phyloP scores from a whole-genome alignment of 2,329 filamentous ascomycete genomes.

The Arthrocladium fulminans region DNA sequence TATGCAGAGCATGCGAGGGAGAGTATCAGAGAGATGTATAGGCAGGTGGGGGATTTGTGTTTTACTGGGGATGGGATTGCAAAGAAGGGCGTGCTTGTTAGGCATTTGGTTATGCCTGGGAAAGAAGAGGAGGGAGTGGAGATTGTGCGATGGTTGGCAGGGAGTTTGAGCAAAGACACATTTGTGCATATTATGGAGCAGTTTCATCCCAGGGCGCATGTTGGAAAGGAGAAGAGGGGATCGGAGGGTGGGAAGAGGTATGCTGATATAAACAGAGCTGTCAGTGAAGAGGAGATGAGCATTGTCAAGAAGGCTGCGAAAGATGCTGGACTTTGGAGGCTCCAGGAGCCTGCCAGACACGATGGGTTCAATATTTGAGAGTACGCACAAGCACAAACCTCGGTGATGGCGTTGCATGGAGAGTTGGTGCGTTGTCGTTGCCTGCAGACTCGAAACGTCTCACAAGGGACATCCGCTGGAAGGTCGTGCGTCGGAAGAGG shows the following conservation, averaged over 20 bases:
- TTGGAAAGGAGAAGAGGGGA: slow-evolving; percentile 56
- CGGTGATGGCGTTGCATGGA: not conserved
- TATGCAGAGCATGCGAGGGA: slow-evolving; percentile 65
- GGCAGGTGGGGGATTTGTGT: slow-evolving; percentile 71
- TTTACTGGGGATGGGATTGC: slow-evolving; percentile 76
- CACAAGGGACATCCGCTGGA: not conserved
- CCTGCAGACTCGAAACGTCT: too few species aligned
- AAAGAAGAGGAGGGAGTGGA: slow-evolving; percentile 62
- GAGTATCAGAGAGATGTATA: slow-evolving; percentile 71
- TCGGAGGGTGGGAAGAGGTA: slow-evolving; percentile 45
- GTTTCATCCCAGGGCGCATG: slow-evolving; percentile 71
- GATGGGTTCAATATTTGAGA: slow-evolving; percentile 45
- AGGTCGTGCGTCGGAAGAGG: too few species aligned
- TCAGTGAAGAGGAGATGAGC: slow-evolving; percentile 56
- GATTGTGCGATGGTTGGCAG: slow-evolving; percentile 69
- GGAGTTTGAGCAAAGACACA: slow-evolving; percentile 62
- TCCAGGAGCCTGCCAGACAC: slow-evolving; percentile 57
- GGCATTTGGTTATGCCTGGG: slow-evolving; percentile 79
- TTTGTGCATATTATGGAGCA: slow-evolving; percentile 89
- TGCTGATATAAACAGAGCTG: slow-evolving; percentile 66
- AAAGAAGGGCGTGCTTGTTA: slow-evolving; percentile 63
- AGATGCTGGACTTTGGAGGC: slow-evolving; percentile 66
- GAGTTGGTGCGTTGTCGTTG: not conserved
- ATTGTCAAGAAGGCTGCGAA: slow-evolving; percentile 59
- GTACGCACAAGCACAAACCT: not conserved